These are phyloP conservation scores for Cryptococcus maquisensis DNA, from an alignment of 1,284 basidiomycete genomes.

Conservation along the genomic window DNA sequence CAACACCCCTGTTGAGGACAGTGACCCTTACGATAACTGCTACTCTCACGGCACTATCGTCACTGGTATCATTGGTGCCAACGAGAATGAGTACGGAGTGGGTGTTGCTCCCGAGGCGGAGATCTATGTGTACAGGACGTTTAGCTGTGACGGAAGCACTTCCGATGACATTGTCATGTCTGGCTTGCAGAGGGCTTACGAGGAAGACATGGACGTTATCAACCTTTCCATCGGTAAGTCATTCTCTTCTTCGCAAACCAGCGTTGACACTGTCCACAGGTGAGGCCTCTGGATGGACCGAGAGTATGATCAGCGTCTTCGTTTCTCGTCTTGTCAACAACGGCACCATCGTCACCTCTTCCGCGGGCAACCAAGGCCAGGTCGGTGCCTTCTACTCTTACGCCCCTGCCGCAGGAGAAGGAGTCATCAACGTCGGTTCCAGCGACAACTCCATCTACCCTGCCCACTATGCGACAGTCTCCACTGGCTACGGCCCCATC, in stretches of 20 bases:
- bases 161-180: conserved; percentile 49
- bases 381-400: conserved; percentile 49
- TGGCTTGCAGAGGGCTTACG: conserved; percentile 49
- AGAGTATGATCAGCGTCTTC: conserved; percentile 55
- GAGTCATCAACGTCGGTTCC: conserved; percentile 40
- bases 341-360: conserved; percentile 54
- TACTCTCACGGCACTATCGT: conserved; percentile 61
- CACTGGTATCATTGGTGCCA: conserved; percentile 58
- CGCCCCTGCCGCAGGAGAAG: conserved; percentile 43
- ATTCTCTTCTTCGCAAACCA: neutral
- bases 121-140: conserved; percentile 47
- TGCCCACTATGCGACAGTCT: conserved; percentile 34
- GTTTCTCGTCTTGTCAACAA: conserved; percentile 55
- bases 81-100: conserved; percentile 53
- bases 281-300: conserved; percentile 58
- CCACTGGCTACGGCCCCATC: conserved; percentile 35
- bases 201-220: conserved; percentile 58
- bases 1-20: conserved; percentile 40
- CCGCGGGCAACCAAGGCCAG: conserved; percentile 48
- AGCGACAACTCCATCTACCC: conserved; percentile 43
- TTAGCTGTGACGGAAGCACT: conserved; percentile 46
- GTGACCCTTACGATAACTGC: conserved; percentile 49
- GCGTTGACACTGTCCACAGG: conserved; percentile 29
- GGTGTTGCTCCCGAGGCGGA: conserved; percentile 44
- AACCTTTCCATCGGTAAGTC: conserved; percentile 58